Evolutionary conservation across 164 flowering plant species (phyloP), one percentile per base, ranked within the genome.

Genomic region (Vitis rotundifolia): DNA sequence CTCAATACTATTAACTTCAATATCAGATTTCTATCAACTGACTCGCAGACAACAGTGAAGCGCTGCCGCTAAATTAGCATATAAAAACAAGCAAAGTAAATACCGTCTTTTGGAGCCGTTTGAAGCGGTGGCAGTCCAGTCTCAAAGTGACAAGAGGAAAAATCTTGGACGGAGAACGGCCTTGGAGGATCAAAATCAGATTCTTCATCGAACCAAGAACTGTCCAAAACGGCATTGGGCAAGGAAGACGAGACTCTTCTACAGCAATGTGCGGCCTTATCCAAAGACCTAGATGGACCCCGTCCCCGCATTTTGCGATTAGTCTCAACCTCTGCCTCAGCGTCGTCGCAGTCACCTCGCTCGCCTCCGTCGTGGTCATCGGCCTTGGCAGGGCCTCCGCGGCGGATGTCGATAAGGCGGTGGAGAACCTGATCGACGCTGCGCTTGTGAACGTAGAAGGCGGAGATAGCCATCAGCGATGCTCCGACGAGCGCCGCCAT

Each of bases 401-500:
- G 77, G 66, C 87, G 83, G 61, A 84, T 61, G 54, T 78, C 73
- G 63, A 80, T 61, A 64, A 84, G 77, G 64, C 86, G 87, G 22
- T 82, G 76, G 70, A 88, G 86, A 65, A 83, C 76, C 64, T 87
- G 85, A 57, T 83, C 81, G 71, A 89, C 83, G 73, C 78, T 80
- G 69, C 87, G 86, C 61, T 75, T 81, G 84, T 88, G 91, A 49
- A 90, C 77, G 82, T 70, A 90, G 71, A 83, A 88, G 29, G 92
- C 88, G 49, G 92, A 90, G 18, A 88, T 67, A 6, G 91, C 90
- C 88, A 88, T 80, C 0, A 88, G 53, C 2, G 95, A 90, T 11
- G 95, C 95, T 22, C 95, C 95, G 64, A 87, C 71, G 2, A 90
- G 64, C 0, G 95, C 92, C 61, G 95, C 95, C 81, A 90, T 71